Evolutionary conservation across 257 asterid genomes (phyloP).

Genomic region (Fraxinus pennsylvanica): DNA sequence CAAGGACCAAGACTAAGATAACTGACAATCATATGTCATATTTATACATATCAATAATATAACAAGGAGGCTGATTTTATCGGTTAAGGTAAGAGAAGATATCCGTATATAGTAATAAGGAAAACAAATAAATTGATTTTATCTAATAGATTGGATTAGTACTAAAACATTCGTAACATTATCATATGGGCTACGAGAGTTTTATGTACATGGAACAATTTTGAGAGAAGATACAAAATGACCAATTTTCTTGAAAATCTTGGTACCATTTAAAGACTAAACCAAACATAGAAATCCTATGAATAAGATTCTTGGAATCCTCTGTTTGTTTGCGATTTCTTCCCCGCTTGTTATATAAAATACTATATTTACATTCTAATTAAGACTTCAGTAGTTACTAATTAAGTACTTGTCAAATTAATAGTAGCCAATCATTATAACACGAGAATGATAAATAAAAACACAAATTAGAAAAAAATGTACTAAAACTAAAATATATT

Average conservation of each 20-base stretch:
- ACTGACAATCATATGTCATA: neutral
- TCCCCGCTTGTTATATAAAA: neutral
- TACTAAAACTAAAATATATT: neutral
- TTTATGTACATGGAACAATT: conserved; percentile 1
- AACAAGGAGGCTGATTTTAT: neutral
- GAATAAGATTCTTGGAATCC: conserved; percentile 16
- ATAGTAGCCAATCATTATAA: neutral
- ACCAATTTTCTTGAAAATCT: conserved; percentile 22
- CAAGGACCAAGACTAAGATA: neutral
- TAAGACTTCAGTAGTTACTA: neutral
- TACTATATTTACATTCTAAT: neutral
- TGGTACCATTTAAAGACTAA: conserved; percentile 11
- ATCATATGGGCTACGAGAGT: neutral
- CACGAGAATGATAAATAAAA: neutral
- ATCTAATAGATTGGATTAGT: conserved; percentile 6
- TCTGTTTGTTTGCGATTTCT: neutral
- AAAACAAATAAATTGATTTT: neutral
- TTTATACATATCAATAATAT: conserved; percentile 13
- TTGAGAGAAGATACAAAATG: conserved; percentile 22
- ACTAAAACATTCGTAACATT: neutral
- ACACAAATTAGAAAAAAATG: neutral
- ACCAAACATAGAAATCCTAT: conserved; percentile 29
- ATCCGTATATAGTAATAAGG: neutral
- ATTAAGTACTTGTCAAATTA: neutral
- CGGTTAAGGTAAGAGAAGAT: neutral